Conservation (phyloP, 441 rosid genomes). For the Euphorbia celastroides region DNA sequence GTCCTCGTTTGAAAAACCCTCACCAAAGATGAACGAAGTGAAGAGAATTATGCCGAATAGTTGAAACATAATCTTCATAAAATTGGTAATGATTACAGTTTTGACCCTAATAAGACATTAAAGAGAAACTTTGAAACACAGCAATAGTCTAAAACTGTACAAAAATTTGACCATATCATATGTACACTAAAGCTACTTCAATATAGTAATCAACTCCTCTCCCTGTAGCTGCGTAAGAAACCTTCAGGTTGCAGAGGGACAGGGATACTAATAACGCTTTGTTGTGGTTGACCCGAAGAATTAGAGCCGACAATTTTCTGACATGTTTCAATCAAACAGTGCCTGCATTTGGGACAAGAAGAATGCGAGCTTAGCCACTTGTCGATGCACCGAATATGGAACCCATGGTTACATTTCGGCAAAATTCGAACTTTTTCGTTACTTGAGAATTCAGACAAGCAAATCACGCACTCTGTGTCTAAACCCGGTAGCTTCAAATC, state of each 20-base stretch:
- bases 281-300: constrained; percentile 34
- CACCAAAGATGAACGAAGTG: no score
- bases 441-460: constrained; percentile 64
- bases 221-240: constrained; percentile 40
- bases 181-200: constrained; percentile 15
- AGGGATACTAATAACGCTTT: constrained; percentile 31
- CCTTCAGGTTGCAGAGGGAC: constrained; percentile 58
- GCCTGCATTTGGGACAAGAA: constrained; percentile 75
- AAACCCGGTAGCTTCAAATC: no score
- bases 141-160: constrained; percentile 19
- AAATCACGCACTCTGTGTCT: constrained; percentile 74
- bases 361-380: constrained; percentile 72
- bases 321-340: constrained; percentile 53
- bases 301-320: constrained; percentile 59
- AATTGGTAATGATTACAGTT: background rate
- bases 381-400: constrained; percentile 76
- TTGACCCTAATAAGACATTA: background rate
- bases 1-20: no score
- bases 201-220: constrained; percentile 25
- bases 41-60: no score
- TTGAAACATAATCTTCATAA: background rate
- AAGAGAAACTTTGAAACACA: constrained; percentile 1
- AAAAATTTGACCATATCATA: constrained; percentile 28
- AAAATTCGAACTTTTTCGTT: constrained; percentile 71
- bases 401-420: constrained; percentile 78